phyloP scores from a whole-genome alignment of 164 flowering plant species.

The Berberis thunbergii region DNA sequence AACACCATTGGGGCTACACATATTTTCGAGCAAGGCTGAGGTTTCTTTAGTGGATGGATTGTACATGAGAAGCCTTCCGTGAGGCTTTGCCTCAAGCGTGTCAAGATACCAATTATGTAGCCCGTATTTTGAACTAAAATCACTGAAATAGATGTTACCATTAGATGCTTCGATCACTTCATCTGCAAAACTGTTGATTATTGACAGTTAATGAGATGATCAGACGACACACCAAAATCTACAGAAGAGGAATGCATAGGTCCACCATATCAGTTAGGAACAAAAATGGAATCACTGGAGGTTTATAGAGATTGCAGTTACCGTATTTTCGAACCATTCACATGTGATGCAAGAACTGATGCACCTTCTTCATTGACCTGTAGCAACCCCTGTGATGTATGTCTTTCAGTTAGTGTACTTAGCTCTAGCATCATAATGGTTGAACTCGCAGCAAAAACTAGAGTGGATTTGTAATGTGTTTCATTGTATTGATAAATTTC shows the following conservation, averaged over 20 bases:
- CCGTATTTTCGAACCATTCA: conserved; percentile 52
- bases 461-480: too few relatives aligned
- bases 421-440: too few relatives aligned
- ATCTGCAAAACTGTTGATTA: conserved; percentile 45
- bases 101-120: conserved; percentile 45
- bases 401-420: too few relatives aligned
- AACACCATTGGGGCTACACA: conserved; percentile 67
- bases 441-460: too few relatives aligned
- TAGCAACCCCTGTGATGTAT: conserved; percentile 44
- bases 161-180: conserved; percentile 56
- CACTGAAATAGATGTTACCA: conserved; percentile 54
- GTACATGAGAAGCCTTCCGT: conserved; percentile 59
- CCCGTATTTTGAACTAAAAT: conserved; percentile 53
- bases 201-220: conserved; percentile 1
- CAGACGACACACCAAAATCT: not conserved
- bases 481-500: too few relatives aligned
- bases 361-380: conserved; percentile 42
- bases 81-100: conserved; percentile 59
- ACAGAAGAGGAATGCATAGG: too few relatives aligned
- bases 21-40: conserved; percentile 31
- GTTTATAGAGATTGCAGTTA: conserved; percentile 1
- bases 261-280: too few relatives aligned
- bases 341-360: conserved; percentile 35
- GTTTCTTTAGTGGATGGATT: conserved; percentile 35
- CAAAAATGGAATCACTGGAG: too few relatives aligned